Conservation (phyloP, 1,284 basidiomycete genomes). For the Cryptococcus depauperatus region DNA sequence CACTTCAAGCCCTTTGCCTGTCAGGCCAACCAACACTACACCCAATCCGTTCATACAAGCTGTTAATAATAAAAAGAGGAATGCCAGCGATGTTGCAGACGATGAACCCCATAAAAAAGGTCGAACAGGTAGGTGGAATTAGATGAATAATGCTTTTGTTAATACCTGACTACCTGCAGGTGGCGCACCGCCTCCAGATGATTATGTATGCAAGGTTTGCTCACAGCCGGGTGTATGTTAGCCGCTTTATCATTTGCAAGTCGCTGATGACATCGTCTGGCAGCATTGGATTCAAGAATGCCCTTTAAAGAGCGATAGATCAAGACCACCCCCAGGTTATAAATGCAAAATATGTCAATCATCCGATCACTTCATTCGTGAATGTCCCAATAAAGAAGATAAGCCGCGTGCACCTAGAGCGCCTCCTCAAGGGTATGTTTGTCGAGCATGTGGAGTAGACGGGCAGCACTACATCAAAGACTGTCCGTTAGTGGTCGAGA, state of each 20-base stretch:
- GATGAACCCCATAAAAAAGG: slow-evolving; percentile 47
- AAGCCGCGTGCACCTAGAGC: slow-evolving; percentile 57
- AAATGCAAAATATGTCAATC: slow-evolving; percentile 42
- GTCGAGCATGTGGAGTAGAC: slow-evolving; percentile 76
- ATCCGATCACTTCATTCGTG: slow-evolving; percentile 73
- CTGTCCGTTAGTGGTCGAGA: slow-evolving; percentile 59
- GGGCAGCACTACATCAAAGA: slow-evolving; percentile 70
- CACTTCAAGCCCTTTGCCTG: slow-evolving; percentile 22
- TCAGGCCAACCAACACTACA: slow-evolving; percentile 31
- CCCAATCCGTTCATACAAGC: slow-evolving; percentile 34
- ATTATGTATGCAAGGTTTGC: slow-evolving; percentile 79
- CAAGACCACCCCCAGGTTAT: slow-evolving; percentile 35
- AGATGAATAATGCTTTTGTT: neutral
- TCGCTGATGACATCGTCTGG: neutral
- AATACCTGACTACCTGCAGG: slow-evolving; percentile 9
- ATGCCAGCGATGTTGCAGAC: slow-evolving; percentile 38
- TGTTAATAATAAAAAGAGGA: slow-evolving; percentile 50
- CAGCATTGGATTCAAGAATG: slow-evolving; percentile 45
- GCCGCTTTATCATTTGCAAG: neutral
- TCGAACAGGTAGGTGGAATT: slow-evolving; percentile 8
- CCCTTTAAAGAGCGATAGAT: slow-evolving; percentile 24
- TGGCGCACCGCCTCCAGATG: slow-evolving; percentile 55
- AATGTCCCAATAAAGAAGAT: slow-evolving; percentile 68
- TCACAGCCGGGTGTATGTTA: slow-evolving; percentile 48
- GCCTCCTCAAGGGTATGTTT: slow-evolving; percentile 64